Evolutionary conservation across 352 stramenopile genomes (phyloP).

Genomic region (Globisporangium emineosum): DNA sequence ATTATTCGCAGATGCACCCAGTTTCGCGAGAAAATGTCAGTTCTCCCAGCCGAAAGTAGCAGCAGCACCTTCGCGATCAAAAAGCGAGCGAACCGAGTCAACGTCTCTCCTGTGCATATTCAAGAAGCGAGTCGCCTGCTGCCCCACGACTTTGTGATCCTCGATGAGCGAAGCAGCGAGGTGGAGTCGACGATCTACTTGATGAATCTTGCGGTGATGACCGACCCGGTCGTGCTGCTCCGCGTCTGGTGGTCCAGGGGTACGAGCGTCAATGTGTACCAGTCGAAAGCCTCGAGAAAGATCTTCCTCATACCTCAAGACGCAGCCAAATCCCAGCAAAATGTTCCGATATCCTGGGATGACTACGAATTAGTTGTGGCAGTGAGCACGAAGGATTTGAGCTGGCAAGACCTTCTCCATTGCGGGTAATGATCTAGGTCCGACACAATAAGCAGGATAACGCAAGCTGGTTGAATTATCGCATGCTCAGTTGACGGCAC

Average conservation of each 20-base stretch:
- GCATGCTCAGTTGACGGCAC: not conserved
- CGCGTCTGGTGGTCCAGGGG: not conserved
- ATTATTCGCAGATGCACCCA: not conserved
- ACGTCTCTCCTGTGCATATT: not conserved
- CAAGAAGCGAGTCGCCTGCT: not conserved
- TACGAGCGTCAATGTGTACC: conserved; percentile 1
- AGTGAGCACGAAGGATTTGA: not conserved
- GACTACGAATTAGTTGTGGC: not conserved
- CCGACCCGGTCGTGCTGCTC: conserved; percentile 12
- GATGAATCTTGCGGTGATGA: conserved; percentile 19
- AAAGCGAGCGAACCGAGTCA: not conserved
- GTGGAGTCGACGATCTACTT: conserved; percentile 19
- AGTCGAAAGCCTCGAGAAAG: not conserved
- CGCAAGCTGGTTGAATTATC: not conserved
- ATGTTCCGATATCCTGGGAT: not conserved
- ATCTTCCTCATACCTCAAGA: not conserved
- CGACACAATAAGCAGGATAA: not conserved
- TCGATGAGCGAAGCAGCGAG: conserved; percentile 6
- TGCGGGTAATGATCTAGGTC: not conserved
- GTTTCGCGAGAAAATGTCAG: not conserved
- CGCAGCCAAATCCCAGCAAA: not conserved
- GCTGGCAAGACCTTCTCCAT: conserved; percentile 2
- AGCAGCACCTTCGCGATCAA: not conserved
- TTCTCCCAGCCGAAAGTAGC: not conserved
- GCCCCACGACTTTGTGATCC: not conserved